phyloP scores from a whole-genome alignment of 805 yeast genomes.

The Myxozyma mucilagina region DNA sequence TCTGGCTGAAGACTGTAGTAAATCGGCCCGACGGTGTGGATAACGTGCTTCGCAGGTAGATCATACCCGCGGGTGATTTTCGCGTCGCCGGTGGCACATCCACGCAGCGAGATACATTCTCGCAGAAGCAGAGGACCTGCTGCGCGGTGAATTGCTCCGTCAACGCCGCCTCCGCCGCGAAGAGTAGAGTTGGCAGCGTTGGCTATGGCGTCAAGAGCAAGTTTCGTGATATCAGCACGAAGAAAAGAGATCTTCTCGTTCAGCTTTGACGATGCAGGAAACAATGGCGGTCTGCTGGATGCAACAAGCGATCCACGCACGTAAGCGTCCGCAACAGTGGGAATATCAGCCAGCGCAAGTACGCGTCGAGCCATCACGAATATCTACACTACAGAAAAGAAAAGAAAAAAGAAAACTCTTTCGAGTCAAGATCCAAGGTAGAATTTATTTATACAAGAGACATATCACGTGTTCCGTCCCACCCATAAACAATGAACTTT shows the following conservation, averaged over 20 bases:
- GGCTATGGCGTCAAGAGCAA: slow-evolving; percentile 28
- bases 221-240: slow-evolving; percentile 19
- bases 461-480: too few species aligned
- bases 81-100: slow-evolving; percentile 30
- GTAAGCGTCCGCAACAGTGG: slow-evolving; percentile 11
- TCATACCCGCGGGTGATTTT: slow-evolving; percentile 22
- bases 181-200: slow-evolving; percentile 28
- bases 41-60: slow-evolving; percentile 15
- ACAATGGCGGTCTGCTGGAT: not conserved
- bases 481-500: not conserved
- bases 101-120: slow-evolving; percentile 20
- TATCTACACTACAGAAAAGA: not conserved
- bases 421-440: too few species aligned
- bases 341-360: slow-evolving; percentile 7
- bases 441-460: not conserved
- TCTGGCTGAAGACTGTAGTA: slow-evolving; percentile 2
- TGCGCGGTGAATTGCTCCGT: slow-evolving; percentile 28
- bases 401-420: not conserved
- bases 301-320: not conserved
- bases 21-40: slow-evolving; percentile 29
- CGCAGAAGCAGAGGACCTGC: slow-evolving; percentile 22
- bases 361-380: not conserved
- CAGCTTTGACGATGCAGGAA: slow-evolving; percentile 4
- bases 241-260: slow-evolving; percentile 17
- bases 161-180: slow-evolving; percentile 26